A percentile compares a stretch with the other conserved stretches of the same genome.
Evolutionary conservation across 2,329 filamentous ascomycete species (phyloP).

Genomic region (Fusarium newnesense): DNA sequence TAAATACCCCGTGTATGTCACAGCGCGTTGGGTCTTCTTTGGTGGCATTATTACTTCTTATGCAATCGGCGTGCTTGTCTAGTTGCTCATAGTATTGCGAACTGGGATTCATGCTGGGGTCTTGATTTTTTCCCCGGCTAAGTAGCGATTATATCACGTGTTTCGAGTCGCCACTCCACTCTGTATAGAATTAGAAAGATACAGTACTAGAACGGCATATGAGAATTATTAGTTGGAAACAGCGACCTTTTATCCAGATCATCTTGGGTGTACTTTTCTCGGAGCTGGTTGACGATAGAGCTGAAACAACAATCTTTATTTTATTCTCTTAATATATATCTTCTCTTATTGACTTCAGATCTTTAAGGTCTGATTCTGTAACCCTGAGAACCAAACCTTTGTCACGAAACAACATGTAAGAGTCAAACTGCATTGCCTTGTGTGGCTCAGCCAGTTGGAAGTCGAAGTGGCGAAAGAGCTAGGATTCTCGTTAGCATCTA

Average conservation of each 20-base stretch:
- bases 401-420: background rate
- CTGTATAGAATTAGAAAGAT: too few relatives aligned
- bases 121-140: too few relatives aligned
- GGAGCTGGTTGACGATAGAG: too few relatives aligned
- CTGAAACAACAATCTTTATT: background rate
- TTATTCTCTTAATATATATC: accelerated
- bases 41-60: background rate
- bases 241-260: too few relatives aligned
- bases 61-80: background rate
- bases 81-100: background rate
- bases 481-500: background rate
- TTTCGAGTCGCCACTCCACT: too few relatives aligned
- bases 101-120: background rate
- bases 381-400: background rate
- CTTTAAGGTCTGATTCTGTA: background rate
- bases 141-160: too few relatives aligned
- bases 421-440: background rate
- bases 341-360: background rate
- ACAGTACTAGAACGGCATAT: too few relatives aligned
- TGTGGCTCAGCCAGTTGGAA: background rate
- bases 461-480: background rate
- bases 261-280: too few relatives aligned
- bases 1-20: background rate
- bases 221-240: too few relatives aligned
- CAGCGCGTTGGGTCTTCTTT: background rate